phyloP scores from a whole-genome alignment of 495 filamentous ascomycete genomes.

The Lindgomyces ingoldianus region DNA sequence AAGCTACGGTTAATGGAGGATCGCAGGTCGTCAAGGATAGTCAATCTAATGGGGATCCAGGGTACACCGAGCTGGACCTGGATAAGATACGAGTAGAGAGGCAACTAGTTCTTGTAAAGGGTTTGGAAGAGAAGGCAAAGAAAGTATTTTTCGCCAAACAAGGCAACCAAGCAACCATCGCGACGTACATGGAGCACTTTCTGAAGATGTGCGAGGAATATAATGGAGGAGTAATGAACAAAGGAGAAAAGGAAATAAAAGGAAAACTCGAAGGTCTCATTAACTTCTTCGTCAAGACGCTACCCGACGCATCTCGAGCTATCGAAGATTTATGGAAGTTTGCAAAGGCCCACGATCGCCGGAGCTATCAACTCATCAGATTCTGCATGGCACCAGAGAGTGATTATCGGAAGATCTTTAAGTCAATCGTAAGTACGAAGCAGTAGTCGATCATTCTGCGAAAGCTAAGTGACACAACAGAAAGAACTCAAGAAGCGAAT shows the following conservation, averaged over 20 bases:
- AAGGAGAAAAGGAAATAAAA: slow-evolving; percentile 67
- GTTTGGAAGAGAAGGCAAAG: slow-evolving; percentile 74
- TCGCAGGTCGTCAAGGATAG: slow-evolving; percentile 55
- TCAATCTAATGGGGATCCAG: slow-evolving; percentile 50
- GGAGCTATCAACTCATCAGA: slow-evolving; percentile 83
- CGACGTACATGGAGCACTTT: slow-evolving; percentile 68
- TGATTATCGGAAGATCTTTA: slow-evolving; percentile 86
- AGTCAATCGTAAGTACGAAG: slow-evolving; percentile 61
- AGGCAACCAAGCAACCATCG: slow-evolving; percentile 67
- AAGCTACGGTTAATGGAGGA: slow-evolving; percentile 52
- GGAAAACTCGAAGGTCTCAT: slow-evolving; percentile 65
- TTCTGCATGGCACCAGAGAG: slow-evolving; percentile 83
- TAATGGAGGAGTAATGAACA: slow-evolving; percentile 81
- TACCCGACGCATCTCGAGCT: slow-evolving; percentile 70
- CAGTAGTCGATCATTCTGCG: background rate
- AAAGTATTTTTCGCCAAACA: slow-evolving; percentile 89
- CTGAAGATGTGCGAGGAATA: slow-evolving; percentile 80
- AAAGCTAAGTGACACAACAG: slow-evolving; percentile 25
- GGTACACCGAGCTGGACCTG: slow-evolving; percentile 60
- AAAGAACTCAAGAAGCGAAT: slow-evolving; percentile 86
- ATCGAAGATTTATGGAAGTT: slow-evolving; percentile 81
- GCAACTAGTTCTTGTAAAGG: slow-evolving; percentile 75
- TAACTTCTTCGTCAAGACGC: slow-evolving; percentile 66
- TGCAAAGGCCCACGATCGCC: slow-evolving; percentile 86
- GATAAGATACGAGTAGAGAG: slow-evolving; percentile 86